A percentile compares a stretch with the other conserved stretches of the same genome.
Conservation (phyloP, 805 yeast species). For the Teunomyces aglyptinius region DNA sequence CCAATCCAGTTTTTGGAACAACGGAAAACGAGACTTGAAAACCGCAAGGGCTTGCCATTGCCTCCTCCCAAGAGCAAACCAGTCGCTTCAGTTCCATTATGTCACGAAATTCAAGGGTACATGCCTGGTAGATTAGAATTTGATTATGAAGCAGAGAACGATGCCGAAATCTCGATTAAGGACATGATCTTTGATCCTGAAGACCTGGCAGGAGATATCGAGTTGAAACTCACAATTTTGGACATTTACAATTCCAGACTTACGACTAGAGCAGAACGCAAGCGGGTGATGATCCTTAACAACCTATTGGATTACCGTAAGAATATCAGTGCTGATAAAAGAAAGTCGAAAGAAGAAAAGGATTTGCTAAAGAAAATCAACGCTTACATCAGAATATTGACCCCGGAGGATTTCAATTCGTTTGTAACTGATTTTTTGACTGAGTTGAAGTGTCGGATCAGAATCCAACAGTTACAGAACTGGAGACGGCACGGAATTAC, state of each 20-base stretch:
- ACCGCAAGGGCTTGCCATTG: slow-evolving; percentile 65
- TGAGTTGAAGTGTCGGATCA: slow-evolving; percentile 74
- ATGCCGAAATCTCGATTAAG: slow-evolving; percentile 90
- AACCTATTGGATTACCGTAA: slow-evolving; percentile 80
- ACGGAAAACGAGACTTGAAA: slow-evolving; percentile 70
- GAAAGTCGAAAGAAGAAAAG: slow-evolving; percentile 83
- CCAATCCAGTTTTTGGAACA: slow-evolving; percentile 67
- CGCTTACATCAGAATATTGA: slow-evolving; percentile 78
- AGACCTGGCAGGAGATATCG: slow-evolving; percentile 84
- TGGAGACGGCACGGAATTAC: slow-evolving; percentile 92
- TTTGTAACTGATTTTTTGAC: slow-evolving; percentile 71
- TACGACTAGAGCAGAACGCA: slow-evolving; percentile 90
- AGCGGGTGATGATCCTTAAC: slow-evolving; percentile 76
- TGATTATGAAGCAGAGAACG: slow-evolving; percentile 95
- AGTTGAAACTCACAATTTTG: slow-evolving; percentile 79
- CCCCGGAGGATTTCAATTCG: slow-evolving; percentile 73
- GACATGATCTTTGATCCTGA: slow-evolving; percentile 96
- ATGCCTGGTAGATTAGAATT: slow-evolving; percentile 99
- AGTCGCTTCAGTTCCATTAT: slow-evolving; percentile 88
- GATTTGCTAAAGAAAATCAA: slow-evolving; percentile 74
- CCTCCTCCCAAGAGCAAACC: slow-evolving; percentile 86
- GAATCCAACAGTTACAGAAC: slow-evolving; percentile 87
- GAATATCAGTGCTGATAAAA: slow-evolving; percentile 78
- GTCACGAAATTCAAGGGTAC: slow-evolving; percentile 95
- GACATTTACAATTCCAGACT: slow-evolving; percentile 88